Conservation (phyloP, 2,329 filamentous ascomycete genomes). For the Colletotrichum shisoi region DNA sequence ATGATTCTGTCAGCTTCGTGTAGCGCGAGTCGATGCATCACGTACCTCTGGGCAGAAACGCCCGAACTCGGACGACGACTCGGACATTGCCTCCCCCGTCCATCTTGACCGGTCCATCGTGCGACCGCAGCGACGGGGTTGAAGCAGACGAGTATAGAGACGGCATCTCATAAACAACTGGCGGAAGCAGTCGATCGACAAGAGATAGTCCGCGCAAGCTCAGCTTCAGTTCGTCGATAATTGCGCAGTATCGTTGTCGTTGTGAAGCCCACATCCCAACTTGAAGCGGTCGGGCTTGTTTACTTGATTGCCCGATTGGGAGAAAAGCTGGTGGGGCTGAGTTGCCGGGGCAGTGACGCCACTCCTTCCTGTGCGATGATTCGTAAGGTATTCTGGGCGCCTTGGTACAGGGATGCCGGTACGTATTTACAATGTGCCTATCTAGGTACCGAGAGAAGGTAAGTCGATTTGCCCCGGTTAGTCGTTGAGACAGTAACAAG, state of each 20-base stretch:
- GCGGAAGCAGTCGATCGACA: slow-evolving; percentile 57
- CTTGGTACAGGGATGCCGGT: slow-evolving; percentile 1
- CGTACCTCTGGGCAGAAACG: slow-evolving; percentile 78
- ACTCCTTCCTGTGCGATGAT: slow-evolving; percentile 30
- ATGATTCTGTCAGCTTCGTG: slow-evolving; percentile 14
- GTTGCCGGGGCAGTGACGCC: slow-evolving; percentile 40
- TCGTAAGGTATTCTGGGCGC: not conserved
- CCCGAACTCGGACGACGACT: slow-evolving; percentile 82
- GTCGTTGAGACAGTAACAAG: no score
- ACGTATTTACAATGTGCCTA: slow-evolving; percentile 5
- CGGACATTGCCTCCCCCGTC: slow-evolving; percentile 77
- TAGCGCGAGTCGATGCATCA: not conserved
- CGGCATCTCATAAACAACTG: slow-evolving; percentile 48
- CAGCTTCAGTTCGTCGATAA: slow-evolving; percentile 52
- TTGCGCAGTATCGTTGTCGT: slow-evolving; percentile 52
- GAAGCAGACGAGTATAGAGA: slow-evolving; percentile 73
- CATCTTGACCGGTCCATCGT: slow-evolving; percentile 71
- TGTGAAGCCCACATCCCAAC: slow-evolving; percentile 40
- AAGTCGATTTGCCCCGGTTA: not conserved
- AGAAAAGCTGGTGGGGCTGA: slow-evolving; percentile 34
- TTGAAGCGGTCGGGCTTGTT: slow-evolving; percentile 39
- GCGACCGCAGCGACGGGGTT: slow-evolving; percentile 78
- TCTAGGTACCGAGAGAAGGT: not conserved
- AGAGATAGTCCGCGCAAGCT: slow-evolving; percentile 54
- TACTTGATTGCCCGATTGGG: slow-evolving; percentile 40